phyloP scores from a whole-genome alignment of 345 rosid genomes.

The Linum tenue region DNA sequence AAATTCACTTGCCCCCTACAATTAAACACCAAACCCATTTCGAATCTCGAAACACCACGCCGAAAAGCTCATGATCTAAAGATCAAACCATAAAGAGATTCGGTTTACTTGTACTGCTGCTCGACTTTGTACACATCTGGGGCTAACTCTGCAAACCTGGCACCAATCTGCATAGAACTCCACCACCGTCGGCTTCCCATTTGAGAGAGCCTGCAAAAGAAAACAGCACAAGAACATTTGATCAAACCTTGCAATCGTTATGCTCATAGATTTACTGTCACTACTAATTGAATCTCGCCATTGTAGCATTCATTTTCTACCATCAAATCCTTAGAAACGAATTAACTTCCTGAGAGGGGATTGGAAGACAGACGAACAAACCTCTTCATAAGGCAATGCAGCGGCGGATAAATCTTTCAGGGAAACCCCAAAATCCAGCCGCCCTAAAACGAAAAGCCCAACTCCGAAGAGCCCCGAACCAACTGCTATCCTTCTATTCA shows the following conservation, averaged over 20 bases:
- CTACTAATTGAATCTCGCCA: too few relatives aligned
- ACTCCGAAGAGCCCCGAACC: constrained; percentile 44
- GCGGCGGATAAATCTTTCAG: constrained; percentile 60
- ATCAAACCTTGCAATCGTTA: not conserved
- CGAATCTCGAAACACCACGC: not conserved
- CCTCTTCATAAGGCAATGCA: constrained; percentile 73
- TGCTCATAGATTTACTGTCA: not conserved
- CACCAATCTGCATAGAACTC: constrained; percentile 99
- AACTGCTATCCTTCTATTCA: constrained; percentile 46
- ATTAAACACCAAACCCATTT: not conserved
- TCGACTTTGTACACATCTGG: constrained; percentile 89
- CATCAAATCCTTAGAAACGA: too few relatives aligned
- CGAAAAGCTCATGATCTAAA: not conserved
- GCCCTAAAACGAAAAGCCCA: constrained; percentile 45
- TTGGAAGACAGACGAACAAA: not conserved
- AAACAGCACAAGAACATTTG: constrained; percentile 2
- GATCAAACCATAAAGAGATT: not conserved
- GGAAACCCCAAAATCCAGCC: constrained; percentile 75
- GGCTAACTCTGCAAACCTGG: constrained; percentile 88
- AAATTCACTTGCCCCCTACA: constrained; percentile 86
- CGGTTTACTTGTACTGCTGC: constrained; percentile 75
- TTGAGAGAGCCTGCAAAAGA: constrained; percentile 58
- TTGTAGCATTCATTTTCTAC: too few relatives aligned
- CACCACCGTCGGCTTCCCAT: constrained; percentile 91
- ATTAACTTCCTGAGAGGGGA: too few relatives aligned